phyloP scores from a whole-genome alignment of 2,329 filamentous ascomycete genomes.

The Apiospora rasikravindrae region DNA sequence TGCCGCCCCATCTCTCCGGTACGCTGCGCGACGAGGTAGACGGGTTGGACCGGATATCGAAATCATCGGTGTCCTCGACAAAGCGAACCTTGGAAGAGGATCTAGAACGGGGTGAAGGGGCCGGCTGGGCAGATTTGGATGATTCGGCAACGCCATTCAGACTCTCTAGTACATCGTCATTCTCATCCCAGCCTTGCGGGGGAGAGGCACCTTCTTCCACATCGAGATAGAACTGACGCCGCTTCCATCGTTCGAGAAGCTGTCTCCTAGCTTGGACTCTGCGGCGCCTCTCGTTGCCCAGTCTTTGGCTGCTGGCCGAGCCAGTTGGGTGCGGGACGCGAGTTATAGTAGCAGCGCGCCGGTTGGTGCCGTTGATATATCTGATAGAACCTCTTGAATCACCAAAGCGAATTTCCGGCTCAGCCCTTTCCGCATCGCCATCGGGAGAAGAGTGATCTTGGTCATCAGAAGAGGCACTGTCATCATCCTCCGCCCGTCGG shows the following conservation, averaged over 20 bases:
- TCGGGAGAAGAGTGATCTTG: conserved; percentile 31
- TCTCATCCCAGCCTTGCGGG: conserved; percentile 67
- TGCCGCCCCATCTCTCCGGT: conserved; percentile 77
- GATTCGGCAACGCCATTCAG: conserved; percentile 46
- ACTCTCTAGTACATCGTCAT: conserved; percentile 60
- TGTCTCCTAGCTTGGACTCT: conserved; percentile 51
- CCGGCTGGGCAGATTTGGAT: conserved; percentile 48
- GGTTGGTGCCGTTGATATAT: conserved; percentile 46
- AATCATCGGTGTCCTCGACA: conserved; percentile 72
- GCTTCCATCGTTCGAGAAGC: conserved; percentile 75
- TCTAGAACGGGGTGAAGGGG: conserved; percentile 62
- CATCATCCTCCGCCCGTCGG: background rate
- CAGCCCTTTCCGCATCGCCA: conserved; percentile 25
- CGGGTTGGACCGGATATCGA: conserved; percentile 72
- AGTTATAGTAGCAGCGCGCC: conserved; percentile 31
- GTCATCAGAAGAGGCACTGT: background rate
- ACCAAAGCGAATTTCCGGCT: conserved; percentile 23
- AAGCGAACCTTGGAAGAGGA: conserved; percentile 83
- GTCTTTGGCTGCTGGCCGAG: conserved; percentile 42
- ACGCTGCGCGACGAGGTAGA: conserved; percentile 75
- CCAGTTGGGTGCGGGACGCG: conserved; percentile 43
- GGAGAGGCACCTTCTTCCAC: conserved; percentile 78
- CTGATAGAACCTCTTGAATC: conserved; percentile 38
- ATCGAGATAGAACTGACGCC: conserved; percentile 81
- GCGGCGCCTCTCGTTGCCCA: conserved; percentile 45